Evolutionary conservation across 2,329 filamentous ascomycete genomes (phyloP).

Genomic region (Aspergillus persii): DNA sequence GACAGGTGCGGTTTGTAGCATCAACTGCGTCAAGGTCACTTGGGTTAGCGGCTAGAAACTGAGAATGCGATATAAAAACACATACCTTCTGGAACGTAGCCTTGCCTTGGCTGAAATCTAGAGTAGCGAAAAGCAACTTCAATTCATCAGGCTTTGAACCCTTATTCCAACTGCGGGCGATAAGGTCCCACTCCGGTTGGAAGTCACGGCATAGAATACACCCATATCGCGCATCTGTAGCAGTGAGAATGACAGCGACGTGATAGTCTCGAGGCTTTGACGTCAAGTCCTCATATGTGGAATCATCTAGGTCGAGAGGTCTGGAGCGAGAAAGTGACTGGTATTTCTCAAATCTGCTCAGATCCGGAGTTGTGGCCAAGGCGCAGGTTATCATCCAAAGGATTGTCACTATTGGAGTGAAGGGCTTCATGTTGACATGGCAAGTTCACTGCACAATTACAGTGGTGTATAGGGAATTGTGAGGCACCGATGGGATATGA

Average conservation of each 20-base stretch:
- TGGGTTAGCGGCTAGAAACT: neutral
- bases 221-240: constrained; percentile 76
- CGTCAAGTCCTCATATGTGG: constrained; percentile 72
- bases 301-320: constrained; percentile 76
- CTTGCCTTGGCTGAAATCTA: constrained; percentile 86
- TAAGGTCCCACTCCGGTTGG: constrained; percentile 87
- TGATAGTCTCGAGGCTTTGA: constrained; percentile 78
- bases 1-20: constrained; percentile 90
- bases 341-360: constrained; percentile 69
- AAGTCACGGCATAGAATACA: constrained; percentile 88
- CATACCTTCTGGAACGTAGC: constrained; percentile 81
- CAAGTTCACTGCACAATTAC: neutral
- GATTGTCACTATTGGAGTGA: constrained; percentile 40
- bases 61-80: neutral
- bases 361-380: constrained; percentile 54
- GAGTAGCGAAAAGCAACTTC: constrained; percentile 71
- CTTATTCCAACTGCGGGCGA: constrained; percentile 82
- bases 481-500: too few relatives aligned
- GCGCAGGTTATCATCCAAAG: constrained; percentile 28
- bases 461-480: neutral
- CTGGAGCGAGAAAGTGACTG: constrained; percentile 64
- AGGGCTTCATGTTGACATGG: constrained; percentile 33
- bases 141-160: constrained; percentile 62
- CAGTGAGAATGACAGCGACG: constrained; percentile 79
- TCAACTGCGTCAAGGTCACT: constrained; percentile 58